Evolutionary conservation across 495 filamentous ascomycete genomes (phyloP).

Genomic region (Chlorociboria aeruginascens): DNA sequence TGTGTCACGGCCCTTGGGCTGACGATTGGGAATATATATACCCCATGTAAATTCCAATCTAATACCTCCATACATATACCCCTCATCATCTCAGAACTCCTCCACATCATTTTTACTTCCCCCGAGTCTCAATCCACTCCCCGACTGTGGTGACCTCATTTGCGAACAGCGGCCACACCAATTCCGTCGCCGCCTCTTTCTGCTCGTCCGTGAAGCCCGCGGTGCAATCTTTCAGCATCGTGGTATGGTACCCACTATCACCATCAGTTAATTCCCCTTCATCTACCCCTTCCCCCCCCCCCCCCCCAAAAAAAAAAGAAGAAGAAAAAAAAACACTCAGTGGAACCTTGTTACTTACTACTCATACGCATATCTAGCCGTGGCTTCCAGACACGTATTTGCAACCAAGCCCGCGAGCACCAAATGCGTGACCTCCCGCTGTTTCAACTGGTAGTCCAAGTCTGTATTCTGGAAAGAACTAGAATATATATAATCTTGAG

Average conservation of each 20-base stretch:
- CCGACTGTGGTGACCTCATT: conserved; percentile 11
- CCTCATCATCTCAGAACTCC: neutral
- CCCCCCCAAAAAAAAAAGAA: no score
- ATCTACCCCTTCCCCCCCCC: no score
- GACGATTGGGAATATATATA: conserved; percentile 3
- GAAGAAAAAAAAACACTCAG: no score
- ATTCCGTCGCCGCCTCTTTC: conserved; percentile 8
- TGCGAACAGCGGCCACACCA: conserved; percentile 17
- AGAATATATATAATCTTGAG: neutral
- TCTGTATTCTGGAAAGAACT: conserved; percentile 21
- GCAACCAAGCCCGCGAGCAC: conserved; percentile 14
- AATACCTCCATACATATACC: neutral
- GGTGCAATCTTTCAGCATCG: conserved; percentile 12
- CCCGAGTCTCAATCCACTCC: conserved; percentile 9
- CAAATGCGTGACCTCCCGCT: conserved; percentile 16
- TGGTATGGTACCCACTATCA: conserved; percentile 6
- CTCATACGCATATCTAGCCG: conserved; percentile 17
- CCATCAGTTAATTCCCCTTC: neutral
- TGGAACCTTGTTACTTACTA: conserved; percentile 4
- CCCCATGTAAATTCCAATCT: neutral
- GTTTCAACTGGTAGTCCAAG: conserved; percentile 19
- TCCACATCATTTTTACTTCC: neutral
- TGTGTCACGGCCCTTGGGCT: conserved; percentile 13
- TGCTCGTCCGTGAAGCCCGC: conserved; percentile 9
- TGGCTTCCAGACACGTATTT: conserved; percentile 18